Evolutionary conservation across 108 stramenopile species (phyloP).

Genomic region (Cylindrotheca fusiformis): DNA sequence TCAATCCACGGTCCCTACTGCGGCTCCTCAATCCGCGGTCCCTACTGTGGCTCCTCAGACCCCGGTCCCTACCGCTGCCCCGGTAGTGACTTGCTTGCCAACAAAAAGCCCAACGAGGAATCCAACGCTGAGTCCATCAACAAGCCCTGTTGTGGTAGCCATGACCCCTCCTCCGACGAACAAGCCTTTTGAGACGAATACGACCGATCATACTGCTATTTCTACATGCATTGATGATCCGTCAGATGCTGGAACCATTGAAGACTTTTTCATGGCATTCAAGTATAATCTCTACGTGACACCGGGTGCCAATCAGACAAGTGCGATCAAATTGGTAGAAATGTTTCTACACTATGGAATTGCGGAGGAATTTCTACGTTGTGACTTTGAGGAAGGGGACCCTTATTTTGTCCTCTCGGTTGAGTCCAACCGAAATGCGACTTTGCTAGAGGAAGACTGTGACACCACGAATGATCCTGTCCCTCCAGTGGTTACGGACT

Average conservation of each 20-base stretch:
- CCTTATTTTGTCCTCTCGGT: constrained; percentile 8
- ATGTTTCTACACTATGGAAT: constrained; percentile 10
- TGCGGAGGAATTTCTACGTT: constrained; percentile 12
- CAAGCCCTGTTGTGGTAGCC: background rate
- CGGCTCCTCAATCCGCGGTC: background rate
- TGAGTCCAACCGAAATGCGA: constrained; percentile 9
- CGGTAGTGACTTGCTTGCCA: background rate
- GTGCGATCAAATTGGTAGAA: constrained; percentile 5
- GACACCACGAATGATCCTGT: constrained; percentile 3
- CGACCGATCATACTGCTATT: background rate
- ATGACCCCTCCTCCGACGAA: constrained; percentile 23
- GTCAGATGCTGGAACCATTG: constrained; percentile 1
- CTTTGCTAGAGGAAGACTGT: constrained; percentile 1
- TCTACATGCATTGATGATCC: constrained; percentile 7
- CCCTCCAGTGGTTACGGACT: constrained; percentile 8
- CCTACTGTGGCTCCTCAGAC: background rate
- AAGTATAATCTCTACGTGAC: constrained; percentile 14
- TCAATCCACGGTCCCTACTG: background rate
- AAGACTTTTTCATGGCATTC: constrained; percentile 15
- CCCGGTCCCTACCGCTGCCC: background rate
- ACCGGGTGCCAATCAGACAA: background rate
- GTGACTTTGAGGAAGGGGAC: background rate
- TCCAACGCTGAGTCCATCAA: constrained; percentile 2
- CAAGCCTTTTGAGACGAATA: constrained; percentile 44
- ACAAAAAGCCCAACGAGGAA: constrained; percentile 2